Conservation (phyloP, 2,329 filamentous ascomycete genomes). For the Coleophoma cylindrospora region DNA sequence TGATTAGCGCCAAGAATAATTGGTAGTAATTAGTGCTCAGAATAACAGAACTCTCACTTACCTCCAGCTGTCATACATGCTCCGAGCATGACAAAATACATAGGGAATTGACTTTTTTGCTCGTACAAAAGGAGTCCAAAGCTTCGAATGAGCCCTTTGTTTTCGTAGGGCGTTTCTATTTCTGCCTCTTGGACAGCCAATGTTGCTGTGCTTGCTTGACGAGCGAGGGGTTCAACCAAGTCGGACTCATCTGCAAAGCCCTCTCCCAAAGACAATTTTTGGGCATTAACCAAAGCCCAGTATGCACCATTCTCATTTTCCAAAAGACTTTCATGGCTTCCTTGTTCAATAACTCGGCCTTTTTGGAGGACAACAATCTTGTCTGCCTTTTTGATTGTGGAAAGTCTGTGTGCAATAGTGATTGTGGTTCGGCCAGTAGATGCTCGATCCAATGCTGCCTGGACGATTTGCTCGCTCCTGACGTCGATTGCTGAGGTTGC, state of each 20-base stretch:
- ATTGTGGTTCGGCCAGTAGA: conserved; percentile 81
- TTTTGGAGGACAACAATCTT: conserved; percentile 76
- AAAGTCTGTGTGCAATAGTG: conserved; percentile 87
- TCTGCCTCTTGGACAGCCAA: conserved; percentile 6
- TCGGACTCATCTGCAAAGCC: conserved; percentile 17
- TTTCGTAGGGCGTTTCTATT: conserved; percentile 23
- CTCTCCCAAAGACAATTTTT: conserved; percentile 23
- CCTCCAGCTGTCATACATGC: conserved; percentile 26
- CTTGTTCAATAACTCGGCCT: conserved; percentile 68
- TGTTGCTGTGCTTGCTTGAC: conserved; percentile 12
- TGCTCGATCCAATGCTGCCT: conserved; percentile 74
- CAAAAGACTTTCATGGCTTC: conserved; percentile 67
- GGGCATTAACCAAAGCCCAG: conserved; percentile 44
- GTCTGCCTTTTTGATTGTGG: conserved; percentile 85
- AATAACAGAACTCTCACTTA: conserved; percentile 13
- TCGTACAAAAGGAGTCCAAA: conserved; percentile 54
- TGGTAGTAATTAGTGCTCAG: conserved; percentile 5
- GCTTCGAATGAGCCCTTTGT: conserved; percentile 40
- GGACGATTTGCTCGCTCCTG: conserved; percentile 86
- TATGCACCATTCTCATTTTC: conserved; percentile 53
- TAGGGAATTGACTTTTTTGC: conserved; percentile 44
- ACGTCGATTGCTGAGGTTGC: conserved; percentile 68
- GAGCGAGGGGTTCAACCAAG: conserved; percentile 12
- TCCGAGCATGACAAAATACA: conserved; percentile 44
- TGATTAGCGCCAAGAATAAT: conserved; percentile 3